These are phyloP conservation scores for Ophiostoma novo-ulmi DNA, from an alignment of 2,329 filamentous ascomycete genomes.

Conservation along the genomic window DNA sequence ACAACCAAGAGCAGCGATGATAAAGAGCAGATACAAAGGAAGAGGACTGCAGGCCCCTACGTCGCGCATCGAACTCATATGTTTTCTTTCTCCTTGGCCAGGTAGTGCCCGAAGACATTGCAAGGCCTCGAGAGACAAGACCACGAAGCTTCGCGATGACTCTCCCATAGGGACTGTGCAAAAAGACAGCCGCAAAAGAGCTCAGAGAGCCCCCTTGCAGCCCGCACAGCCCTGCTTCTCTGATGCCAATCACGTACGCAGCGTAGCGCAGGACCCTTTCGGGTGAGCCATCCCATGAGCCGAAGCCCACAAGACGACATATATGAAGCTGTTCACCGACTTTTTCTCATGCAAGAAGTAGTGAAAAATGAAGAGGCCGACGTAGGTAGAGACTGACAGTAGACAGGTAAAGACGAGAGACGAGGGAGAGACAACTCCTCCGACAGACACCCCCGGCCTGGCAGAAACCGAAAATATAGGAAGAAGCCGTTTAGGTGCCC, in stretches of 20 bases:
- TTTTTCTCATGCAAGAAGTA: slow-evolving; percentile 29
- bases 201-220: not conserved
- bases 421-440: not conserved
- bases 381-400: not conserved
- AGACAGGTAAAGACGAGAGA: not conserved
- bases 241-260: slow-evolving; percentile 30
- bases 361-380: slow-evolving; percentile 16
- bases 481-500: slow-evolving; percentile 22
- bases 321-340: slow-evolving; percentile 30
- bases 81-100: slow-evolving; percentile 20
- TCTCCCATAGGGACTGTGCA: slow-evolving; percentile 27
- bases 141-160: slow-evolving; percentile 30
- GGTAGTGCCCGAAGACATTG: not conserved
- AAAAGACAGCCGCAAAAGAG: not conserved
- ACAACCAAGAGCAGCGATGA: not conserved
- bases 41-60: slow-evolving; percentile 23
- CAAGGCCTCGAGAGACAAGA: not conserved
- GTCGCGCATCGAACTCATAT: slow-evolving; percentile 30
- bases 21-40: not conserved
- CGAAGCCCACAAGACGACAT: slow-evolving; percentile 9
- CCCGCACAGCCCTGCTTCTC: slow-evolving; percentile 28
- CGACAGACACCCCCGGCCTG: not conserved
- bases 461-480: slow-evolving; percentile 13
- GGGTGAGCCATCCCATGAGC: slow-evolving; percentile 22
- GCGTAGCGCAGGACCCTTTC: slow-evolving; percentile 29